Evolutionary conservation across 1,284 basidiomycete species (phyloP), one percentile per base, ranked within the genome.

Genomic region (Meripilus lineatus): DNA sequence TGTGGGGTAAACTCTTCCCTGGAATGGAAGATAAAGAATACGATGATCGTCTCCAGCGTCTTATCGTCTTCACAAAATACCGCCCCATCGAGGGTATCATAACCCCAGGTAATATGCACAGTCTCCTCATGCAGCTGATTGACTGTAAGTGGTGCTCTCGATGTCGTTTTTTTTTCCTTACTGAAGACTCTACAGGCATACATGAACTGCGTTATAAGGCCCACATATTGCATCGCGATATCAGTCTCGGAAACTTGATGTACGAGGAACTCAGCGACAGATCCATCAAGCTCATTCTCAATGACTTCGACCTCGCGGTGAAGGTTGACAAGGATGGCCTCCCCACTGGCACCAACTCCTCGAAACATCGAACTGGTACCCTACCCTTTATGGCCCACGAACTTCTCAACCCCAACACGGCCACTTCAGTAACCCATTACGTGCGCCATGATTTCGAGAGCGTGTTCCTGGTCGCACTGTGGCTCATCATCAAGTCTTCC

Each of bases 191-290:
- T 7, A 11, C 23, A 50, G 46, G 45, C 32, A 20, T 50, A 4
- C 32, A 50, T 20, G 38, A 45, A 23, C 28, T 50, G 5, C 36
- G 46, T 7, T 26, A 41, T 32, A 18, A 35, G 5, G 49, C 42
- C 4, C n/a, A 18, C 4, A 50, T 50, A 5, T 39, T 50, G 4
- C 49, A 50, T 30, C 33, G 49, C 7, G 49, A 48, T 32, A 38
- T 50, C 38, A 48, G 49, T 34, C n/a, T 28, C 23, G 42, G 33
- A 28, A 50, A 48, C 22, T 41, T 50, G 34, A 50, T 50, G 49
- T 41, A 39, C 23, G 39, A 42, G 21, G 8, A 10, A 11, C 35
- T 14, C 4, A 42, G 26, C 2, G 42, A 30, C 18, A 21, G 22
- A 10, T 23, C 28, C 4, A 15, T 24, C 14, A 14, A 22, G 6